Evolutionary conservation across 2,329 filamentous ascomycete species (phyloP), one percentile per base, ranked within the genome.

Genomic region (Pestalotiopsis sp.): DNA sequence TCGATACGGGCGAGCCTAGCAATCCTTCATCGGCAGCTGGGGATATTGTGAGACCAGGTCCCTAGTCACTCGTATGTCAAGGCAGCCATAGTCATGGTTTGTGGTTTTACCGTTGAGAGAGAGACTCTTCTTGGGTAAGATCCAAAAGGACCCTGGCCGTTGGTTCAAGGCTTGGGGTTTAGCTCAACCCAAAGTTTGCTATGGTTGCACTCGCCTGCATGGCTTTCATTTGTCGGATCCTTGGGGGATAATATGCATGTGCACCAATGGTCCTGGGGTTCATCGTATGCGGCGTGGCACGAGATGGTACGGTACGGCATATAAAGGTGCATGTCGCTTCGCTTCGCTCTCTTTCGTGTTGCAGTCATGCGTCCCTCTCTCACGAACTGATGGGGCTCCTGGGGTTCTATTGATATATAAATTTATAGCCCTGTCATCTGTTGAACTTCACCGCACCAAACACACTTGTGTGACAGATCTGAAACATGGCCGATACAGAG

Each of bases 401-500:
- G 45, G 11, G 45, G 45, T 20, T 23, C 9, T 23, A 20, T 52
- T 17, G 45, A 52, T 52, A 52, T 49, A 49, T 23, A 52, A n/a
- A 9, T n/a, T 2, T 52, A n/a, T 11, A 52, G 20, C 17, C 20
- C 45, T 52, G 14, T 20, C 17, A 4, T 9, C 20, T 14, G 7
- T 9, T n/a, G 3, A 20, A n/a, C 0, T n/a, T 52, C 23, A 27
- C 13, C 20, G 11, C 57, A 27, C 2, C 7, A 60, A 13, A 6
- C 14, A 60, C 57, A 60, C 13, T 27, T 23, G 45, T 23, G 45
- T 52, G 45, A 9, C 17, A 52, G 45, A 17, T 25, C 45, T 52
- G 60, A 17, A 7, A 9, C 41, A 65, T 65, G 64, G 49, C 64
- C 7, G 64, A 65, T 13, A n/a, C 49, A 38, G 64, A 65, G 27